Evolutionary conservation across 202 grass and related monocot genomes (phyloP).

Genomic region (Eragrostis tef): DNA sequence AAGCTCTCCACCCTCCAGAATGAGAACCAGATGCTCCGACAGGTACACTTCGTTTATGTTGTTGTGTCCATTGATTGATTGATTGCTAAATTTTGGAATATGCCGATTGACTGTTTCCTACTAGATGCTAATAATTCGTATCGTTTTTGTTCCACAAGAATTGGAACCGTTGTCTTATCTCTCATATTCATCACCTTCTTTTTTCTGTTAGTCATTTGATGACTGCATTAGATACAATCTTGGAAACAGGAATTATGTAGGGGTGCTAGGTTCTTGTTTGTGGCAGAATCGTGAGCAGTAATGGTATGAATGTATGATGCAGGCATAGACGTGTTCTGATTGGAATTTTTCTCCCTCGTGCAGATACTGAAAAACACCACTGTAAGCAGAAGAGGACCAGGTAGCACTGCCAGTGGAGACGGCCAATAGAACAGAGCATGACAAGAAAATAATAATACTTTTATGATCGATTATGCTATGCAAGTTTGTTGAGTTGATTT

Average conservation of each 20-base stretch:
- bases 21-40: slow-evolving; percentile 80
- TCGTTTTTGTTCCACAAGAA: background rate
- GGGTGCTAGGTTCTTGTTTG: background rate
- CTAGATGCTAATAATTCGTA: background rate
- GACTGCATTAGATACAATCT: background rate
- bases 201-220: background rate
- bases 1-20: slow-evolving; percentile 69
- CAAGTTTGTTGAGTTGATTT: slow-evolving; percentile 14
- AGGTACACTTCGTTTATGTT: slow-evolving; percentile 44
- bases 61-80: background rate
- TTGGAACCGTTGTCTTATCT: background rate
- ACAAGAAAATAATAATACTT: slow-evolving; percentile 18
- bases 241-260: background rate
- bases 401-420: slow-evolving; percentile 50
- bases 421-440: slow-evolving; percentile 49
- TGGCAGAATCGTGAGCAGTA: background rate
- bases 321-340: slow-evolving; percentile 20
- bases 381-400: slow-evolving; percentile 68
- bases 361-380: slow-evolving; percentile 83
- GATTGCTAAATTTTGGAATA: background rate
- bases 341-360: slow-evolving; percentile 20
- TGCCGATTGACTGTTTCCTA: background rate
- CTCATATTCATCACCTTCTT: background rate
- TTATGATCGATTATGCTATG: background rate
- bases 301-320: background rate